Evolutionary conservation across 805 yeast species (phyloP).

Genomic region (Sugiyamaella boreocaroliniensis): DNA sequence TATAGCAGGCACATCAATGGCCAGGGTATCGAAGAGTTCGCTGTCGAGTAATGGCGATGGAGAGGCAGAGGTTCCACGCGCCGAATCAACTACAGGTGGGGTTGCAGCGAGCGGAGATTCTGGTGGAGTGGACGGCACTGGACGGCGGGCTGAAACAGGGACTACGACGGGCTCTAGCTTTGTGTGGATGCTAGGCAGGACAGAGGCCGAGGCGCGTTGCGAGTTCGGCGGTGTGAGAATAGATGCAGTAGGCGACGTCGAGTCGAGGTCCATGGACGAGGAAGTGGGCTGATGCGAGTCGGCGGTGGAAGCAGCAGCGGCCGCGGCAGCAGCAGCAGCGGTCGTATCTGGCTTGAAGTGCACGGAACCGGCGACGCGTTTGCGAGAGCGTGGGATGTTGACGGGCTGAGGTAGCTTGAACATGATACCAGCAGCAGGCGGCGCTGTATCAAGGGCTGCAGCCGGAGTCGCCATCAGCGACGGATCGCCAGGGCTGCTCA

Average conservation of each 20-base stretch:
- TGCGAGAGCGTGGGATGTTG: neutral
- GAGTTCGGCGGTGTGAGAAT: neutral
- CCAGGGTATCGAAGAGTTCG: neutral
- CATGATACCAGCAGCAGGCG: neutral
- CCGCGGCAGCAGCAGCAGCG: no score
- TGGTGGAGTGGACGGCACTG: neutral
- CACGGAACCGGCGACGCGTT: neutral
- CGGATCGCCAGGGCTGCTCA: neutral
- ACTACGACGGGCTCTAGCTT: neutral
- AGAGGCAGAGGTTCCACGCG: neutral
- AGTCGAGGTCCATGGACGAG: neutral
- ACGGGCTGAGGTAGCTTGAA: neutral
- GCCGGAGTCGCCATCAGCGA: neutral
- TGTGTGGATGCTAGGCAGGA: neutral
- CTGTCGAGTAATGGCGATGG: neutral
- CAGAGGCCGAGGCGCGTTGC: neutral
- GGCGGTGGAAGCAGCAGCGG: neutral
- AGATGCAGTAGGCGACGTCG: neutral
- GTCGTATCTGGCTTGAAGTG: neutral
- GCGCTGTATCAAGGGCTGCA: neutral
- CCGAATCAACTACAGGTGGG: no score
- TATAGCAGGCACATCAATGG: neutral
- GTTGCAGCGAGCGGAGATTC: neutral
- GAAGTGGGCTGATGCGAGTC: neutral
- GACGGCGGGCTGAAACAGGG: neutral